These are phyloP conservation scores for Rhizopogon rudus DNA, from an alignment of 768 basidiomycete genomes.

Conservation along the genomic window DNA sequence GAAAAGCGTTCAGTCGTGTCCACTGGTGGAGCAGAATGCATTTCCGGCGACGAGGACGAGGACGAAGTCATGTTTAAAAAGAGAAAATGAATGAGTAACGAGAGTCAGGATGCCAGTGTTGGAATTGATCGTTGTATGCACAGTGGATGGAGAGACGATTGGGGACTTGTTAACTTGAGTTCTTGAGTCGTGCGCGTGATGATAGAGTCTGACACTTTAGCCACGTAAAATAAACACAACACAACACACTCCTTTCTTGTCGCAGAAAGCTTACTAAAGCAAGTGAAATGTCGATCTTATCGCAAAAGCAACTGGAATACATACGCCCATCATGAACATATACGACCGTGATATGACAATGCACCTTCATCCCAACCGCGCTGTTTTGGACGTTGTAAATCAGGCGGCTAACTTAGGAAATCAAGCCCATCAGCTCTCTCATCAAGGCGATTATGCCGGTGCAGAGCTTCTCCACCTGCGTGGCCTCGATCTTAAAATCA, in stretches of 20 bases:
- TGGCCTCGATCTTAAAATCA: conserved; percentile 27
- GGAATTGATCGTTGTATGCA: conserved; percentile 29
- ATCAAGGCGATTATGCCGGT: conserved; percentile 16
- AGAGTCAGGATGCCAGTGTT: conserved; percentile 24
- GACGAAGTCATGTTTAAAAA: conserved; percentile 61
- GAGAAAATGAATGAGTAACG: conserved; percentile 26
- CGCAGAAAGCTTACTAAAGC: conserved; percentile 9
- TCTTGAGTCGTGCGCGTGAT: too few species aligned
- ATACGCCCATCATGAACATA: too few species aligned
- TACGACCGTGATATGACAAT: too few species aligned
- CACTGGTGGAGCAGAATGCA: conserved; percentile 42
- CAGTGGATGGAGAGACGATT: conserved; percentile 20
- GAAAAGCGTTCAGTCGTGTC: conserved; percentile 37
- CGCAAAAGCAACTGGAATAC: too few species aligned
- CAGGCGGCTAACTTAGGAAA: conserved; percentile 19
- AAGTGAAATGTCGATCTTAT: not conserved
- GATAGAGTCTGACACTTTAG: conserved; percentile 4
- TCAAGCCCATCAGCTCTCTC: conserved; percentile 12
- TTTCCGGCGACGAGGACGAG: conserved; percentile 76
- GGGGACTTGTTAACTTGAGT: conserved; percentile 16
- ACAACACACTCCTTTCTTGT: conserved; percentile 16
- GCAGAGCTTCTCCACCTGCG: conserved; percentile 28
- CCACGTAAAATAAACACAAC: conserved; percentile 13
- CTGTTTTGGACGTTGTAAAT: not conserved
- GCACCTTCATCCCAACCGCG: too few species aligned